Conservation (phyloP, 192 early-diverging fungal species). For the Chytriomyces confervae region DNA sequence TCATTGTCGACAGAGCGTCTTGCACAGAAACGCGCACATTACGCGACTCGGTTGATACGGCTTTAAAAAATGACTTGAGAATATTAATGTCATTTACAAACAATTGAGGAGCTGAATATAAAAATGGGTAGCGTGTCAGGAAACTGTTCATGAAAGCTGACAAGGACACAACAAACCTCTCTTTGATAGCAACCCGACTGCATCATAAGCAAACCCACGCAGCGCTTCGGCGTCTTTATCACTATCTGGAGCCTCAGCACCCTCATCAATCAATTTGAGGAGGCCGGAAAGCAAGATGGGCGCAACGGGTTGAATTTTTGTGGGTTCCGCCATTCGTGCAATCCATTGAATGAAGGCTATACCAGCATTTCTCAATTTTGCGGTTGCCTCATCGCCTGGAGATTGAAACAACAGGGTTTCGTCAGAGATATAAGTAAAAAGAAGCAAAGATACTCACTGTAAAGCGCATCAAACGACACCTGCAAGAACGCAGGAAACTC, state of each 20-base stretch:
- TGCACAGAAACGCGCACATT: conserved; percentile 80
- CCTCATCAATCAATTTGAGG: conserved; percentile 62
- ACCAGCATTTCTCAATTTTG: conserved; percentile 72
- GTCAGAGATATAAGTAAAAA: conserved; percentile 7
- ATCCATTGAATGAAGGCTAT: conserved; percentile 92
- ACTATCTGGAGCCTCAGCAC: not conserved
- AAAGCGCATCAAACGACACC: conserved; percentile 80
- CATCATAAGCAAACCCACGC: conserved; percentile 85
- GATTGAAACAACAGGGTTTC: not conserved
- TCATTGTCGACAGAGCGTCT: conserved; percentile 79
- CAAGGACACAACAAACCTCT: conserved; percentile 51
- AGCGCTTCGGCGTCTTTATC: conserved; percentile 64
- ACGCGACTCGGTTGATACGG: conserved; percentile 63
- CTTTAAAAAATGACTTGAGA: conserved; percentile 71
- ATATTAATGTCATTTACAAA: conserved; percentile 68
- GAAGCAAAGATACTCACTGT: conserved; percentile 50
- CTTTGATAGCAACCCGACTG: conserved; percentile 76
- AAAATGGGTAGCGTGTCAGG: not conserved
- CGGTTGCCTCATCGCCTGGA: conserved; percentile 68
- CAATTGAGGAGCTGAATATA: conserved; percentile 68
- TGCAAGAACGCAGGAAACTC: conserved; percentile 72
- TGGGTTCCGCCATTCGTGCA: conserved; percentile 66
- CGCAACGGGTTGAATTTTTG: conserved; percentile 66
- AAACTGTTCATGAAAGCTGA: not conserved
- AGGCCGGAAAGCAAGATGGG: conserved; percentile 74